Evolutionary conservation across 2,329 filamentous ascomycete genomes (phyloP).

Genomic region (Dryadomyces quercivorus): DNA sequence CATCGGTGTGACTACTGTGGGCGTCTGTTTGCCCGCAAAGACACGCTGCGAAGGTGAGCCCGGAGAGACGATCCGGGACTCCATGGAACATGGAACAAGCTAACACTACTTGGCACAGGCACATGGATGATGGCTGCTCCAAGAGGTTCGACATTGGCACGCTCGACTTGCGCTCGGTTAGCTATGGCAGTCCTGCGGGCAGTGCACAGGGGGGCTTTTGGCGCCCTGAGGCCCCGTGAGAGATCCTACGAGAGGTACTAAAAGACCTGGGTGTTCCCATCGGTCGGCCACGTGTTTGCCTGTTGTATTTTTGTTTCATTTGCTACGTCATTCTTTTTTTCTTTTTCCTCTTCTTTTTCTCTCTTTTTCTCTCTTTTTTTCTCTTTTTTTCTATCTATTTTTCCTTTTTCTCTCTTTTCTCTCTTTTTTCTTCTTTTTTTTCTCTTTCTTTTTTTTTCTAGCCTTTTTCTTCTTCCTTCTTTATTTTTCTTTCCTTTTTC

Average conservation of each 20-base stretch:
- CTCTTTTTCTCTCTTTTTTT: too few species aligned
- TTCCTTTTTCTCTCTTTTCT: conserved; percentile 53
- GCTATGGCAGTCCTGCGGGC: conserved; percentile 13
- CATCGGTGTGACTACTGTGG: conserved; percentile 61
- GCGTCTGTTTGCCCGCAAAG: conserved; percentile 64
- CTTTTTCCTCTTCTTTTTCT: too few species aligned
- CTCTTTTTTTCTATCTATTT: background rate
- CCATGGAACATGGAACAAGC: background rate
- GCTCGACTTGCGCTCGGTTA: conserved; percentile 30
- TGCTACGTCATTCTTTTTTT: background rate
- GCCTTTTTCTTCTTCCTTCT: too few species aligned
- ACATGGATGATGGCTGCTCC: conserved; percentile 66
- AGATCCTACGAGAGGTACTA: background rate
- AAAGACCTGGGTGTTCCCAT: too few species aligned
- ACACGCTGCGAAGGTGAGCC: conserved; percentile 65
- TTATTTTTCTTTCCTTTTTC: background rate
- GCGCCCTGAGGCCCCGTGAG: background rate
- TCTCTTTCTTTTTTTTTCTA: background rate
- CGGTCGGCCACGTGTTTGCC: background rate
- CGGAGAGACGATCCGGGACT: background rate
- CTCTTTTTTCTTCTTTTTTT: conserved; percentile 24
- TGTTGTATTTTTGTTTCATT: background rate
- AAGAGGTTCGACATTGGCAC: conserved; percentile 50
- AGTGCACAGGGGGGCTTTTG: background rate
- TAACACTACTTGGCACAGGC: conserved; percentile 31